Base-by-base conservation (phyloP, 106 monocot genomes). In the Allium fistulosum region DNA sequence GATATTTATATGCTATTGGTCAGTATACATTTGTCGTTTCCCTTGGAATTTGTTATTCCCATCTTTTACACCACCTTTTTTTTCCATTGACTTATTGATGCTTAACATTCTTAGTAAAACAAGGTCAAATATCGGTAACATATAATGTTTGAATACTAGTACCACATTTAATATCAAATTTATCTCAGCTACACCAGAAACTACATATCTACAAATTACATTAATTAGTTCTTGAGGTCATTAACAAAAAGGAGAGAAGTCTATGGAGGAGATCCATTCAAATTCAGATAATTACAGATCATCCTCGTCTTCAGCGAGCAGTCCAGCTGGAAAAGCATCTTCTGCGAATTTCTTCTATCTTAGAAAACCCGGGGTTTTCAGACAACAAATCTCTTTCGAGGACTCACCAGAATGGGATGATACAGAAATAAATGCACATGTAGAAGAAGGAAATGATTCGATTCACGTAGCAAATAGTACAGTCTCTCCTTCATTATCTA, bases 331-430 rank as follows among this genome's bases (percentile, higher is more conserved):
- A 45, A 80, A 84, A 65, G 74, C 77, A 47, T 73, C 83, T 9
- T 63, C 82, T 0, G 79, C 79, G 11, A 68, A 80, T 66, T 88
- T 85, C 72, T 93, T 83, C 78, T 99, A 90, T 59, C 62, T 87
- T 14, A 78, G 84, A 50, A 93, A 87, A 69, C 93, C 93, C 0
- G 93, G 93, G 61, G 65, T 75, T 22, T 57, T 76, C 28, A 74
- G 81, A 51, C 84, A 82, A 28, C 89, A 89, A 18, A 90, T 99
- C 58, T 99, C 99, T 4, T 99, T 99, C 37, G 93, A 99, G 77
- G 99, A 99, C 53, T 99, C 93, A 13, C 99, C 99, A 0, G 99
- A 99, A 58, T 99, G 99, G 99, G 99, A 90, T 56, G 97, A 97
- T 59, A 59, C 79, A 18, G 92, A 93, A 53, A 53, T 80, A 47